A percentile compares a stretch with the other conserved stretches of the same genome.
These are phyloP conservation scores for Kwoniella heveanensis DNA, from an alignment of 768 basidiomycete genomes.

Conservation along the genomic window DNA sequence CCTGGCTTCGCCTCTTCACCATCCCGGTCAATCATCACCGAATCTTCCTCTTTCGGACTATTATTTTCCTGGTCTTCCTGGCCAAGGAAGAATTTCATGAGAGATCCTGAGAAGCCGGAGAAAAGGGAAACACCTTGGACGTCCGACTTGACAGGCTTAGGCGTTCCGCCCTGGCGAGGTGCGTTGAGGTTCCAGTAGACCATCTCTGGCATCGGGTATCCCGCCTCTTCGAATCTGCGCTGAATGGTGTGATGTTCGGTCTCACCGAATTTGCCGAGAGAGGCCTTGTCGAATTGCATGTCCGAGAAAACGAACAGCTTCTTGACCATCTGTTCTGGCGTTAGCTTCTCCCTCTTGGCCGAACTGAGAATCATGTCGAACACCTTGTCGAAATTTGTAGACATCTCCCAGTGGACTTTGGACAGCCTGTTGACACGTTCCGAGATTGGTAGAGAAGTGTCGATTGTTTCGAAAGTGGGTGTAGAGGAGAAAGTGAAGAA, in stretches of 20 bases:
- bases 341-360: slow-evolving; percentile 64
- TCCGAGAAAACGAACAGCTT: slow-evolving; percentile 74
- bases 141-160: slow-evolving; percentile 62
- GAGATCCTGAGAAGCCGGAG: slow-evolving; percentile 69
- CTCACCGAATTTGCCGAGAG: slow-evolving; percentile 56
- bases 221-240: slow-evolving; percentile 63
- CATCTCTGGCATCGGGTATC: slow-evolving; percentile 72
- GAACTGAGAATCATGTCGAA: slow-evolving; percentile 64
- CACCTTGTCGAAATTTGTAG: slow-evolving; percentile 64
- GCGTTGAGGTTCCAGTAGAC: slow-evolving; percentile 68
- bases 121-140: slow-evolving; percentile 68
- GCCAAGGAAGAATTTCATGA: slow-evolving; percentile 73
- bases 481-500: slow-evolving; percentile 70
- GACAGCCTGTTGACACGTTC: slow-evolving; percentile 58
- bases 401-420: slow-evolving; percentile 60
- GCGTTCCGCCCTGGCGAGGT: slow-evolving; percentile 34
- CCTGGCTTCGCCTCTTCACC: slow-evolving; percentile 11
- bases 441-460: slow-evolving; percentile 44
- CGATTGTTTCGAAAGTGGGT: slow-evolving; percentile 63
- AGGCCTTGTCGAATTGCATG: slow-evolving; percentile 71
- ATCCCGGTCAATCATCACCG: slow-evolving; percentile 15
- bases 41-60: slow-evolving; percentile 21
- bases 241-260: slow-evolving; percentile 67
- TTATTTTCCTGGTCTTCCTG: slow-evolving; percentile 25
- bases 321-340: slow-evolving; percentile 72